Evolutionary conservation across 2,329 filamentous ascomycete genomes (phyloP).

Genomic region (Calonectria multiphialidica): DNA sequence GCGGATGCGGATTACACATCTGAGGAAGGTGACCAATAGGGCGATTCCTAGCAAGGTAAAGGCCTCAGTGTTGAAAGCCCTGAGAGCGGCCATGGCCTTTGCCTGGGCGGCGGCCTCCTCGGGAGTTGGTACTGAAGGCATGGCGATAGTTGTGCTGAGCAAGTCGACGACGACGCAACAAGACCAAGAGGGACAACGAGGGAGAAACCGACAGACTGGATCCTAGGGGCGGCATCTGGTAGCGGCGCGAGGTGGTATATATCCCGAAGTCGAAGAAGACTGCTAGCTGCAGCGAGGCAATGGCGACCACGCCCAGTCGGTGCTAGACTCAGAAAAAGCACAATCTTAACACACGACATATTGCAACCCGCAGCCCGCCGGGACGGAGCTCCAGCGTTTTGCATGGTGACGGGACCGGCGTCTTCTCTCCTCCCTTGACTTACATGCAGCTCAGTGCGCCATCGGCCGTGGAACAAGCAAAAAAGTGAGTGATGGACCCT

Average conservation of each 20-base stretch:
- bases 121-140: conserved; percentile 31
- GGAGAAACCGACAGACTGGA: conserved; percentile 2
- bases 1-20: conserved; percentile 62
- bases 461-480: background rate
- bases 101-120: conserved; percentile 38
- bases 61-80: conserved; percentile 46
- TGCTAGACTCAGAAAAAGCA: background rate
- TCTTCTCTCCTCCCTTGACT: background rate
- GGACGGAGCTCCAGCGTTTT: background rate
- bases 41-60: conserved; percentile 63
- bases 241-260: conserved; percentile 1
- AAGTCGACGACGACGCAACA: background rate
- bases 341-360: background rate
- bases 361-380: background rate
- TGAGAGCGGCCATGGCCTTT: conserved; percentile 38
- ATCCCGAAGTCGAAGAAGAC: background rate
- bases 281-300: background rate
- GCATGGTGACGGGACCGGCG: background rate
- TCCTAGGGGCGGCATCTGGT: background rate
- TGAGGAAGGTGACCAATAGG: conserved; percentile 61
- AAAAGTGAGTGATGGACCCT: background rate
- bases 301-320: background rate
- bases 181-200: background rate
- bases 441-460: background rate
- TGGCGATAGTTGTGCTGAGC: background rate